phyloP scores from a whole-genome alignment of 768 basidiomycete genomes.

The Mycena polygramma region DNA sequence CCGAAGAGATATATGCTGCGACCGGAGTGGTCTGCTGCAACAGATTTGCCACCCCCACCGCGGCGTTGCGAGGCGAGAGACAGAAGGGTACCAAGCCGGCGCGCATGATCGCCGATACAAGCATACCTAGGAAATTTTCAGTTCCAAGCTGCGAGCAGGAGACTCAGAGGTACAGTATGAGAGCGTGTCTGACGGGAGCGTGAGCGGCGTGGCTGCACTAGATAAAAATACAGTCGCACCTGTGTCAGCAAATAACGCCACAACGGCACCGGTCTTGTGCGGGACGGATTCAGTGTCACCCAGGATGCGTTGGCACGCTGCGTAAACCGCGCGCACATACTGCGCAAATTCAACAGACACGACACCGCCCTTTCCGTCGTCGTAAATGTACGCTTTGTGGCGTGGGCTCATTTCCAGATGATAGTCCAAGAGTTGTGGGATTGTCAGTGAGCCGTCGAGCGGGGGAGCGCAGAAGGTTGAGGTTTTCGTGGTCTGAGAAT shows the following conservation, averaged over 20 bases:
- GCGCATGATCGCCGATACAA: slow-evolving; percentile 35
- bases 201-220: not conserved
- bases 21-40: slow-evolving; percentile 30
- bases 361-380: not conserved
- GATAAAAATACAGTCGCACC: slow-evolving; percentile 4
- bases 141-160: too few relatives aligned
- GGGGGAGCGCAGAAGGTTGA: slow-evolving; percentile 9
- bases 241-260: slow-evolving; percentile 18
- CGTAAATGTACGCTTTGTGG: slow-evolving; percentile 29
- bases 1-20: slow-evolving; percentile 19
- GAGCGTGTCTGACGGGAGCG: slow-evolving; percentile 11
- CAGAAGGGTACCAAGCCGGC: slow-evolving; percentile 45
- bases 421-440: slow-evolving; percentile 25
- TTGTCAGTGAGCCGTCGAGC: slow-evolving; percentile 14
- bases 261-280: not conserved
- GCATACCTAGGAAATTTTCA: not conserved
- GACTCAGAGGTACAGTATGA: slow-evolving; percentile 16
- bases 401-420: slow-evolving; percentile 25
- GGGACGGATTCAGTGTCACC: not conserved
- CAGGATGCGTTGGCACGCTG: not conserved
- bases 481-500: slow-evolving; percentile 9
- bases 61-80: slow-evolving; percentile 52
- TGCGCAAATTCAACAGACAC: slow-evolving; percentile 13
- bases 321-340: slow-evolving; percentile 17
- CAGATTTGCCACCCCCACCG: slow-evolving; percentile 46